Conservation (phyloP, 768 basidiomycete species). For the Gymnopilus junonius region DNA sequence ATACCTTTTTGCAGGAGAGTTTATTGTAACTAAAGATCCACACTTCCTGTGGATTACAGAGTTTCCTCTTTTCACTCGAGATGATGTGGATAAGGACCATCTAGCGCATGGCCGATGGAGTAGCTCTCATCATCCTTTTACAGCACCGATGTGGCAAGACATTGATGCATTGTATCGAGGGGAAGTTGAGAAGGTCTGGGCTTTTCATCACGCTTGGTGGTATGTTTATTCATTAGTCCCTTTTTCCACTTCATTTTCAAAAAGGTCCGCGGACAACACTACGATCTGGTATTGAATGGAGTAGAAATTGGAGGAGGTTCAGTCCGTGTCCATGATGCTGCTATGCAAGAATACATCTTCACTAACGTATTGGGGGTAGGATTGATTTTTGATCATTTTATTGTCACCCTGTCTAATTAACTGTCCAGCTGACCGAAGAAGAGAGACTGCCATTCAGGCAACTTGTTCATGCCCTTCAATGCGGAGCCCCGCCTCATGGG, state of each 20-base stretch:
- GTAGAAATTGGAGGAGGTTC: slow-evolving; percentile 94
- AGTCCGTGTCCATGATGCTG: slow-evolving; percentile 88
- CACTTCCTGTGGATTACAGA: slow-evolving; percentile 97
- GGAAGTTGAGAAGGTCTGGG: slow-evolving; percentile 57
- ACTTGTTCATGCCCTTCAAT: slow-evolving; percentile 82
- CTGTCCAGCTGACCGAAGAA: slow-evolving; percentile 63
- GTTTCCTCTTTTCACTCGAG: slow-evolving; percentile 88
- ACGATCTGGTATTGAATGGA: slow-evolving; percentile 94
- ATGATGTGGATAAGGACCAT: slow-evolving; percentile 87
- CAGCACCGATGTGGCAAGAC: slow-evolving; percentile 93
- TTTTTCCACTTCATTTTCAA: slow-evolving; percentile 13
- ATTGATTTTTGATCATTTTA: slow-evolving; percentile 3
- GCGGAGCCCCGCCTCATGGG: slow-evolving; percentile 95
- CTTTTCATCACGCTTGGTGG: background rate
- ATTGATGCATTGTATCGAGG: slow-evolving; percentile 76
- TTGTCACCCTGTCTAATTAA: background rate
- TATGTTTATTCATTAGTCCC: slow-evolving; percentile 6
- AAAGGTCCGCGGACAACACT: slow-evolving; percentile 93
- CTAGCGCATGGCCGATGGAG: slow-evolving; percentile 89
- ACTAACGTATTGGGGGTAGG: slow-evolving; percentile 73
- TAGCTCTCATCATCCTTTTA: slow-evolving; percentile 95
- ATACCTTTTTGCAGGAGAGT: slow-evolving; percentile 49
- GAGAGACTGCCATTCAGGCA: slow-evolving; percentile 83
- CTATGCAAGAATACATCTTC: slow-evolving; percentile 87
- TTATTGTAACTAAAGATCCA: slow-evolving; percentile 57